These are phyloP conservation scores for Cryptococcus hybrid DNA, from an alignment of 1,284 basidiomycete species.

Conservation along the genomic window DNA sequence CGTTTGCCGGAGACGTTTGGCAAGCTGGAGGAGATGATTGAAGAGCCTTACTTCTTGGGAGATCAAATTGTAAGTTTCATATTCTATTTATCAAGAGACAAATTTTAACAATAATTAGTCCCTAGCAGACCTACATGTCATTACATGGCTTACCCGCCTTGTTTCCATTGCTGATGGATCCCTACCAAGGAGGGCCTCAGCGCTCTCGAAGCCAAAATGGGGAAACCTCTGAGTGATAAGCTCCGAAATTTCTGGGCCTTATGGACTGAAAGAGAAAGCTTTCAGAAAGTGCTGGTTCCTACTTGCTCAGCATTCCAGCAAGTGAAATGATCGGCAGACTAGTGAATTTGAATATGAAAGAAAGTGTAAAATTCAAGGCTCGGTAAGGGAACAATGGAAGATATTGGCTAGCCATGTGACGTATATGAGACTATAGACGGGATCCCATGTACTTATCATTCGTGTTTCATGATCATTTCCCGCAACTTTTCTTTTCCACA, in stretches of 20 bases:
- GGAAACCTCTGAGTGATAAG: constrained; percentile 41
- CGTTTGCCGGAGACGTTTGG: constrained; percentile 54
- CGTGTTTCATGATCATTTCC: too few relatives aligned
- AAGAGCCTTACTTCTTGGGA: constrained; percentile 72
- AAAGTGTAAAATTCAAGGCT: too few relatives aligned
- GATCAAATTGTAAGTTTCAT: constrained; percentile 45
- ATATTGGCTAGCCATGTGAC: too few relatives aligned
- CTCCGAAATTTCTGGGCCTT: constrained; percentile 60
- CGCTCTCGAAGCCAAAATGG: constrained; percentile 34
- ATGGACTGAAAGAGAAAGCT: constrained; percentile 63
- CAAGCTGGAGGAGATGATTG: constrained; percentile 60
- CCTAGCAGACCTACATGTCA: constrained; percentile 74
- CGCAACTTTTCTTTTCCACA: too few relatives aligned
- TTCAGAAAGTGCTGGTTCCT: constrained; percentile 61
- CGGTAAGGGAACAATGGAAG: too few relatives aligned
- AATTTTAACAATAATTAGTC: constrained; percentile 52
- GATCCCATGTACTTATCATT: too few relatives aligned
- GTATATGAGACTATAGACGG: too few relatives aligned
- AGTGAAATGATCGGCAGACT: background rate
- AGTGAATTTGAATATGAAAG: too few relatives aligned
- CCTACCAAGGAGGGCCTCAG: constrained; percentile 51
- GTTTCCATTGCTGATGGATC: constrained; percentile 60
- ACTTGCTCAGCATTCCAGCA: constrained; percentile 9
- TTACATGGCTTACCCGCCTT: constrained; percentile 70
- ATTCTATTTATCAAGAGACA: background rate